A percentile compares a stretch with the other conserved stretches of the same genome.
phyloP scores from a whole-genome alignment of 2,329 filamentous ascomycete species.

The Colletotrichum tropicicola region DNA sequence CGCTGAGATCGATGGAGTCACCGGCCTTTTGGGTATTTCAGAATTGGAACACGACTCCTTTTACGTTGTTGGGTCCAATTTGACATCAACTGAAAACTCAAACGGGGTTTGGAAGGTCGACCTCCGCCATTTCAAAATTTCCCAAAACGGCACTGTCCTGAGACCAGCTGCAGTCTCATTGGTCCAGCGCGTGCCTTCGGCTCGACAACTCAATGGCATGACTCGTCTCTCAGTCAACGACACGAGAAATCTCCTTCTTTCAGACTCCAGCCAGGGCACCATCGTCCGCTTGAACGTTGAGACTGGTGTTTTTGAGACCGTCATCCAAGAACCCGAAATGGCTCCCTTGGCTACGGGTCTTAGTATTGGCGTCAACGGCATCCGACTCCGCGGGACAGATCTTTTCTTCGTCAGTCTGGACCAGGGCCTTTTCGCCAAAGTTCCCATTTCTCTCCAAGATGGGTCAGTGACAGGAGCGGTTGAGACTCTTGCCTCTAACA shows the following conservation, averaged over 20 bases:
- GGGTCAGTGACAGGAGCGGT: neutral
- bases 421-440: neutral
- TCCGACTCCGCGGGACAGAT: neutral
- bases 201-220: slow-evolving; percentile 35
- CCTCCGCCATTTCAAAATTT: slow-evolving; percentile 12
- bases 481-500: neutral
- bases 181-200: slow-evolving; percentile 23
- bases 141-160: neutral
- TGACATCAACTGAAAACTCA: slow-evolving; percentile 17
- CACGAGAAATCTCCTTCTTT: slow-evolving; percentile 32
- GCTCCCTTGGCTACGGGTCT: neutral
- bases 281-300: slow-evolving; percentile 29
- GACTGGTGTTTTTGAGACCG: slow-evolving; percentile 28
- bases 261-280: slow-evolving; percentile 31
- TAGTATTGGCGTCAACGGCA: slow-evolving; percentile 2
- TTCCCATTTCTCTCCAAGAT: neutral
- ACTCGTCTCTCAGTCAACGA: slow-evolving; percentile 21
- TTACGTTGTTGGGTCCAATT: slow-evolving; percentile 31
- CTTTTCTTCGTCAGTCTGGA: slow-evolving; percentile 20
- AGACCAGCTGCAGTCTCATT: slow-evolving; percentile 4
- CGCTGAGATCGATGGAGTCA: slow-evolving; percentile 7
- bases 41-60: slow-evolving; percentile 32
- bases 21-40: slow-evolving; percentile 29
- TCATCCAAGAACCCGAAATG: slow-evolving; percentile 27
- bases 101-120: slow-evolving; percentile 28